Conservation (phyloP, 225 moss, liverwort and hornwort species). For the Physcomitrellopsis africana region DNA sequence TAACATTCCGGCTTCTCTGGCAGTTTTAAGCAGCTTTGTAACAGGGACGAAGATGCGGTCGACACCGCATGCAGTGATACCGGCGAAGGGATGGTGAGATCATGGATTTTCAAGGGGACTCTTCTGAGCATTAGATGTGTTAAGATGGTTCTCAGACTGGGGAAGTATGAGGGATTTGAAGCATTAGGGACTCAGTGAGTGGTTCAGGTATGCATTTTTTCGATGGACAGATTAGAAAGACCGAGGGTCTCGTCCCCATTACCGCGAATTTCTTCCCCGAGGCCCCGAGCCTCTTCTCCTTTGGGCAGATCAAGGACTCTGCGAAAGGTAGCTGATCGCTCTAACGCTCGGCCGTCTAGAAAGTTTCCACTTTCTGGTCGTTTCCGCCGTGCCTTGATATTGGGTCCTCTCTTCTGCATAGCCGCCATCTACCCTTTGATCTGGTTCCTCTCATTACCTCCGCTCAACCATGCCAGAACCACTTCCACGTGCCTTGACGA, state of each 20-base stretch:
- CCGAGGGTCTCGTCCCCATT: slow-evolving; percentile 48
- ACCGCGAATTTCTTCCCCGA: slow-evolving; percentile 50
- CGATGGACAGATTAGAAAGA: slow-evolving; percentile 22
- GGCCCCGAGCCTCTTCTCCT: slow-evolving; percentile 51
- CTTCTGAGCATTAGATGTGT: background rate
- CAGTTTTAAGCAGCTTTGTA: background rate
- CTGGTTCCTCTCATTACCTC: slow-evolving; percentile 63
- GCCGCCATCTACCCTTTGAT: slow-evolving; percentile 48
- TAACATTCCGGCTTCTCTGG: background rate
- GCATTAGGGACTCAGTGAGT: background rate
- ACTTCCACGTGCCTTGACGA: slow-evolving; percentile 39
- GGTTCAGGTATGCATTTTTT: background rate
- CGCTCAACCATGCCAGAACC: slow-evolving; percentile 37
- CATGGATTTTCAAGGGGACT: background rate
- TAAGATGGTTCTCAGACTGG: background rate
- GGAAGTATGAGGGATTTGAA: background rate
- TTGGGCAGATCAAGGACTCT: slow-evolving; percentile 43
- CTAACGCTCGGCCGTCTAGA: slow-evolving; percentile 35
- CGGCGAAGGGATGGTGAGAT: background rate
- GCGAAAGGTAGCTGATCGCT: slow-evolving; percentile 46
- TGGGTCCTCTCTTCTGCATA: slow-evolving; percentile 48
- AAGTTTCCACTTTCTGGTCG: slow-evolving; percentile 22
- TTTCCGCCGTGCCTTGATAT: slow-evolving; percentile 38
- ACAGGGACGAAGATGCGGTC: background rate
- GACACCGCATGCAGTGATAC: background rate